Percentiles rank a stretch among this genome's conserved stretches.
Evolutionary conservation across 352 stramenopile species (phyloP).

Genomic region (Pythium aristosporum): DNA sequence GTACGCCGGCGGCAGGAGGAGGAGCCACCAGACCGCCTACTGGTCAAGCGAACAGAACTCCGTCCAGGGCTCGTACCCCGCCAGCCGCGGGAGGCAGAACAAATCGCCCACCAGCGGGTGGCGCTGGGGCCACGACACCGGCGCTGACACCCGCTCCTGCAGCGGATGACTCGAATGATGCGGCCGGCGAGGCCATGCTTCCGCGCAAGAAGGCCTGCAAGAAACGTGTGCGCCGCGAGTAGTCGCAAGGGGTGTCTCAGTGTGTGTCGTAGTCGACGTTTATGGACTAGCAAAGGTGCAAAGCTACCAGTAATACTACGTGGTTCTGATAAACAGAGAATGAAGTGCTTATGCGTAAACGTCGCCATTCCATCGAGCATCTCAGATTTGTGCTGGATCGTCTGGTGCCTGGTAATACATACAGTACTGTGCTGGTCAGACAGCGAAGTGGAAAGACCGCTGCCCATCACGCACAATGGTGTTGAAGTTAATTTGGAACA

Average conservation of each 20-base stretch:
- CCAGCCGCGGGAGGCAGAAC: no score
- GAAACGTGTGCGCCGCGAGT: constrained; percentile 4
- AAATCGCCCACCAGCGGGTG: neutral
- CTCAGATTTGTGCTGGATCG: no score
- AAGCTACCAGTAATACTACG: neutral
- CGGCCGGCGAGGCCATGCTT: neutral
- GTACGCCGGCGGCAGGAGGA: neutral
- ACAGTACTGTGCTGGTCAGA: no score
- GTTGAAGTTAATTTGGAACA: no score
- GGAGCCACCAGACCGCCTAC: neutral
- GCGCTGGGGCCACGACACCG: neutral
- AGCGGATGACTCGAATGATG: neutral
- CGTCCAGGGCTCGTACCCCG: neutral
- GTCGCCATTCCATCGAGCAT: no score
- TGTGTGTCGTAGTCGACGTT: no score
- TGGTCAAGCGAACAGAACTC: neutral
- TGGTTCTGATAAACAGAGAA: no score
- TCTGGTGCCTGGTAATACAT: no score
- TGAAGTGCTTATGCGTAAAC: no score
- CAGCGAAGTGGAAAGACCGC: no score
- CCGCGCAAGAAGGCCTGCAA: constrained; percentile 8
- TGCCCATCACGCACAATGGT: no score
- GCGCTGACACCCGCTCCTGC: neutral
- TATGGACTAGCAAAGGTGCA: neutral
- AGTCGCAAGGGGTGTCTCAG: neutral